phyloP scores from a whole-genome alignment of 805 yeast species.

The Cyberlindnera euphorbiiphila region DNA sequence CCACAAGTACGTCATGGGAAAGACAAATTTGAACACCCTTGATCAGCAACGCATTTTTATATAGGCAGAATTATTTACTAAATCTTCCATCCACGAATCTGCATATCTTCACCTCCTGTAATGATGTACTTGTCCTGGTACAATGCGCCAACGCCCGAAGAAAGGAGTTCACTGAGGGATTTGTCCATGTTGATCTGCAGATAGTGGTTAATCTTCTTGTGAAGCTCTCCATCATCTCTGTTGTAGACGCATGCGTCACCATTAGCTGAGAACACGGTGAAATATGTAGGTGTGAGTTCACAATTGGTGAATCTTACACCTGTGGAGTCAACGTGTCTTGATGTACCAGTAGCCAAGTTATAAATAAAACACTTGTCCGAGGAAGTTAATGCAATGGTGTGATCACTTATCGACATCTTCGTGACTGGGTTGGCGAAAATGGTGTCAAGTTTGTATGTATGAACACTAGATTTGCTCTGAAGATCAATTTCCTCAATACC shows the following conservation, averaged over 20 bases:
- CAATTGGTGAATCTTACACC: neutral
- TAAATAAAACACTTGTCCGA: neutral
- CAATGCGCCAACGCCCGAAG: neutral
- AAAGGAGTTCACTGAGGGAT: neutral
- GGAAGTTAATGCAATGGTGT: neutral
- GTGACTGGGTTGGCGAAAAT: neutral
- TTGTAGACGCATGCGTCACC: slow-evolving; percentile 9
- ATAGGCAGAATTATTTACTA: no score
- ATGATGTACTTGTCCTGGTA: slow-evolving; percentile 11
- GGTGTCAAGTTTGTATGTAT: neutral
- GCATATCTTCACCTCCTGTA: slow-evolving; percentile 16
- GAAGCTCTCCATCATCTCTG: neutral
- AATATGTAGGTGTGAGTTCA: neutral
- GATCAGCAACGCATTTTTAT: no score
- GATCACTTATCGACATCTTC: slow-evolving; percentile 1
- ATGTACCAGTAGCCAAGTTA: neutral
- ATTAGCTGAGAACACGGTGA: slow-evolving; percentile 4
- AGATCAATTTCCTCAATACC: slow-evolving; percentile 2
- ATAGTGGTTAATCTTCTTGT: slow-evolving; percentile 8
- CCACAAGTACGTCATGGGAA: no score
- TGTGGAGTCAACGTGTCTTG: neutral
- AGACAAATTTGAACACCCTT: no score
- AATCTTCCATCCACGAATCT: slow-evolving; percentile 10
- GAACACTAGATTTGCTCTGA: neutral
- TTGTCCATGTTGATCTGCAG: neutral